Percentiles rank a stretch among this genome's conserved stretches.
Conservation (phyloP, 2,329 filamentous ascomycete genomes). For the Diplodia mutila region DNA sequence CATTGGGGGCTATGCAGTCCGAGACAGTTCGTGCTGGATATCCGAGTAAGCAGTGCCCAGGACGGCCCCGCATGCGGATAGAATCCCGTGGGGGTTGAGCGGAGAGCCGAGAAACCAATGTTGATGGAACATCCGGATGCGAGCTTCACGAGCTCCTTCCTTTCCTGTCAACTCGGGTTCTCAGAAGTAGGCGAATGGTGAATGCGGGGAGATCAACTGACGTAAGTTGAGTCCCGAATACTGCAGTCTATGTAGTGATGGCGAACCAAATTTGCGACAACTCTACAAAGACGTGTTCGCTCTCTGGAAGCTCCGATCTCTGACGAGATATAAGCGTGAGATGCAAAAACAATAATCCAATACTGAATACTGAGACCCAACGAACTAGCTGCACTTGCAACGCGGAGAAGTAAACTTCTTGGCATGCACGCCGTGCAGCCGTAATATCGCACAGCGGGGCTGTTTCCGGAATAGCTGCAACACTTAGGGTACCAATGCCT, state of each 20-base stretch:
- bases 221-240: not conserved
- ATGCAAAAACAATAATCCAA: not conserved
- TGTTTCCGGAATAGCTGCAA: not conserved
- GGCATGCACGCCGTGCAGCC: not conserved
- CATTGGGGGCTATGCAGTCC: not conserved
- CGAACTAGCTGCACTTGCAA: not conserved
- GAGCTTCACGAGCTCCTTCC: not conserved
- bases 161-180: not conserved
- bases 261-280: not conserved
- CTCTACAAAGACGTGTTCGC: not conserved
- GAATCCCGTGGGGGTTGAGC: not conserved
- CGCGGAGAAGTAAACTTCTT: not conserved
- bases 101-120: not conserved
- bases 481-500: not conserved
- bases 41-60: not conserved
- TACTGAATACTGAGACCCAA: not conserved
- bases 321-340: too few species aligned
- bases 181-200: not conserved
- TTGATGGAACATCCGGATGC: not conserved
- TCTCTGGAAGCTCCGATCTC: not conserved
- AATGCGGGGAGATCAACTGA: not conserved
- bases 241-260: too few species aligned
- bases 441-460: too few species aligned
- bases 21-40: not conserved
- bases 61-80: not conserved